Conservation (phyloP, 2,329 filamentous ascomycete species). For the Aschersonia sp. region DNA sequence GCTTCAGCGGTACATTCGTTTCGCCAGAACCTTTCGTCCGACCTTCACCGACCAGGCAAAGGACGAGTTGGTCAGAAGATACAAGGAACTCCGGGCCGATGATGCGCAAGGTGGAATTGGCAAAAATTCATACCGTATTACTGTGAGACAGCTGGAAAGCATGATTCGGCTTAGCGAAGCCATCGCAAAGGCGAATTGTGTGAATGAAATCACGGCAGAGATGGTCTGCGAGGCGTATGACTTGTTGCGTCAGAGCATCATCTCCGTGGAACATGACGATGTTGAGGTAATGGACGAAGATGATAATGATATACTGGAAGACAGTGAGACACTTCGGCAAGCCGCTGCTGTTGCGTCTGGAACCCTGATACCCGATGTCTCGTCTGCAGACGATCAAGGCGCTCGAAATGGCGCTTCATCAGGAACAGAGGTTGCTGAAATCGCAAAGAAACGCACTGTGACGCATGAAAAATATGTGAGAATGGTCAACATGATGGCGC, state of each 20-base stretch:
- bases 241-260: constrained; percentile 84
- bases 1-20: constrained; percentile 91
- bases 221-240: constrained; percentile 91
- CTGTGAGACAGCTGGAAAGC: constrained; percentile 86
- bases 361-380: constrained; percentile 30
- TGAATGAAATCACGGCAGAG: constrained; percentile 68
- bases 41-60: constrained; percentile 84
- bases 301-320: constrained; percentile 30
- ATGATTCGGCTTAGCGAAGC: constrained; percentile 92
- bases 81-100: constrained; percentile 87
- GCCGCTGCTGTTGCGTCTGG: constrained; percentile 25
- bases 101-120: constrained; percentile 90
- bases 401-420: constrained; percentile 18
- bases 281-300: constrained; percentile 81
- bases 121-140: constrained; percentile 93
- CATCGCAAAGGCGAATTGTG: constrained; percentile 96
- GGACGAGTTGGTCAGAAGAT: constrained; percentile 72
- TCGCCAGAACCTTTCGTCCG: constrained; percentile 85
- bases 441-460: constrained; percentile 62
- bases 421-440: constrained; percentile 9
- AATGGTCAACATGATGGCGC: constrained; percentile 77
- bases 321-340: constrained; percentile 28
- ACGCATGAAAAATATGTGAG: constrained; percentile 90
- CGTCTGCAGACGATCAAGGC: constrained; percentile 19
- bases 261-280: constrained; percentile 94